phyloP scores from a whole-genome alignment of 2,329 filamentous ascomycete species.

The Didymella arachidicola region DNA sequence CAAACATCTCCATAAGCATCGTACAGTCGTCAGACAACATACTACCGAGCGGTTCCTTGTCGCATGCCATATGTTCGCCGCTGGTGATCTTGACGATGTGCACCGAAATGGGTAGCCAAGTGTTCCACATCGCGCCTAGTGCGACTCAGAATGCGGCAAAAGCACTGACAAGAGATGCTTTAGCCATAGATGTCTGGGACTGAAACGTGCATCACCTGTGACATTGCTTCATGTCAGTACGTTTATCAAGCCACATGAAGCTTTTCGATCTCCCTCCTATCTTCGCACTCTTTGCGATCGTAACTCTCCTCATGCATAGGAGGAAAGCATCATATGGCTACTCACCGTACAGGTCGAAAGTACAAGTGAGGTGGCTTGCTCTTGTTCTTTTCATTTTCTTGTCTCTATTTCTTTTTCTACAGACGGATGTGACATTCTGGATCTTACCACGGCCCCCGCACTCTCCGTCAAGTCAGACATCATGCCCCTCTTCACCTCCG shows the following conservation, averaged over 20 bases:
- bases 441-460: conserved; percentile 21
- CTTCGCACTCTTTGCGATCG: neutral
- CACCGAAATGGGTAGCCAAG: conserved; percentile 13
- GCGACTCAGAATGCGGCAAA: conserved; percentile 16
- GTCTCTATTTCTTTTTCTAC: conserved; percentile 21
- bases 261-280: neutral
- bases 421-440: conserved; percentile 9
- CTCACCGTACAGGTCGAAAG: conserved; percentile 18
- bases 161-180: conserved; percentile 3
- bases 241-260: conserved; percentile 13
- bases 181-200: conserved; percentile 3
- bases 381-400: conserved; percentile 23
- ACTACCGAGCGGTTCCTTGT: conserved; percentile 3
- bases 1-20: neutral
- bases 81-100: neutral
- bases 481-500: conserved; percentile 28
- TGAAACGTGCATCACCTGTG: conserved; percentile 18
- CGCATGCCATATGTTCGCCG: conserved; percentile 6
- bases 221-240: neutral
- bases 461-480: conserved; percentile 20
- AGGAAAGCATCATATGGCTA: conserved; percentile 23
- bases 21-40: conserved; percentile 12
- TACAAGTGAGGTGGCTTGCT: conserved; percentile 25
- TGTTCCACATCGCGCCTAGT: conserved; percentile 17
- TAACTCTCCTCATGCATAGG: conserved; percentile 16